Conservation (phyloP, 2,329 filamentous ascomycete species). For the Talaromyces sp. region DNA sequence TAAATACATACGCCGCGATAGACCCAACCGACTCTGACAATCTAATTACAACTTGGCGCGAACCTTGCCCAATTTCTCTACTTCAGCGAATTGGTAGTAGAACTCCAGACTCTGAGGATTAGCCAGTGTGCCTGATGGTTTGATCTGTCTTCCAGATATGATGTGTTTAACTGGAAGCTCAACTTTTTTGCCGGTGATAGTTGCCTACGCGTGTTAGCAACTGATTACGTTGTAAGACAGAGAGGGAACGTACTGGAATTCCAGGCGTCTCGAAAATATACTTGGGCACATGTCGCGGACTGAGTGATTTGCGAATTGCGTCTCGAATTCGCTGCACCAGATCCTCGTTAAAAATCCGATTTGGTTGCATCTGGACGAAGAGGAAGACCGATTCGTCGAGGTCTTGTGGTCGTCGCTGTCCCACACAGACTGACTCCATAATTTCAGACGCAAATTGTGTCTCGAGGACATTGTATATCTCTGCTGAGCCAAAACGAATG, state of each 20-base stretch:
- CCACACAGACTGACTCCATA: slow-evolving; percentile 73
- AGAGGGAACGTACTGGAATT: slow-evolving; percentile 64
- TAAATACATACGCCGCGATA: background rate
- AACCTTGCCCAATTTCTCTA: slow-evolving; percentile 57
- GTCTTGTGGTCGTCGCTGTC: slow-evolving; percentile 64
- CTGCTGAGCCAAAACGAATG: slow-evolving; percentile 73
- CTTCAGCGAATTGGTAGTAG: slow-evolving; percentile 74
- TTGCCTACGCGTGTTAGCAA: slow-evolving; percentile 54
- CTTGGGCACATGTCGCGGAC: slow-evolving; percentile 71
- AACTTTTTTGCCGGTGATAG: slow-evolving; percentile 72
- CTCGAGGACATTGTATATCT: slow-evolving; percentile 70
- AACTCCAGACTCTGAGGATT: slow-evolving; percentile 74
- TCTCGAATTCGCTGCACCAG: slow-evolving; percentile 61
- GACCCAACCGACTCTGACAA: background rate
- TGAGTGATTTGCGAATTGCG: slow-evolving; percentile 64
- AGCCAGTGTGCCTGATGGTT: slow-evolving; percentile 70
- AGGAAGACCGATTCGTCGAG: slow-evolving; percentile 48
- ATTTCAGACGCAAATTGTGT: slow-evolving; percentile 59
- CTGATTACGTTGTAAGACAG: too few species aligned
- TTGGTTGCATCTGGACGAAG: slow-evolving; percentile 60
- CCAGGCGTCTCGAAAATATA: slow-evolving; percentile 77
- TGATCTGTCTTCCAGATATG: slow-evolving; percentile 69
- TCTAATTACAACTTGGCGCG: slow-evolving; percentile 5
- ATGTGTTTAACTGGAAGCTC: slow-evolving; percentile 83
- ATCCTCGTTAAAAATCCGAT: slow-evolving; percentile 51